Evolutionary conservation across 306 rosid genomes (phyloP), one percentile per base, ranked within the genome.

Genomic region (Prunus salicina): DNA sequence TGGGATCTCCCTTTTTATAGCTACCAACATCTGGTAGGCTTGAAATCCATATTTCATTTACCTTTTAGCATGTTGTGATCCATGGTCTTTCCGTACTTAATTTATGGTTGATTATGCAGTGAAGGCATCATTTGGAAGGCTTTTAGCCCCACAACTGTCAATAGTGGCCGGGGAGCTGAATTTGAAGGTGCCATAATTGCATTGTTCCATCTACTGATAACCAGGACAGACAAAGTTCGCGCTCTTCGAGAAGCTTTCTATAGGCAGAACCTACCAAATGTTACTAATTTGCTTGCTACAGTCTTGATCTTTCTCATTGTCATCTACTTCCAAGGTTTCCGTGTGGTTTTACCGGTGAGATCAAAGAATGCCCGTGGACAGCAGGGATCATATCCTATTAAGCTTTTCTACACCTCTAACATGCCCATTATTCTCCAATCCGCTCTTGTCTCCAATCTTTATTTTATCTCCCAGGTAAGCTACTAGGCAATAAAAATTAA

Each of bases 361-460:
- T 93, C 98, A 76, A 93, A 89, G 93, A 93, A 88, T 86, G 92
- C 97, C 45, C 97, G 92, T 64, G 97, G 98, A 19, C 98, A 93
- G 82, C 93, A 91, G 85, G 97, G 97, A 72, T 91, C 98, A 12
- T 93, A 93, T 72, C 98, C 98, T 27, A 93, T 93, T 82, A 93
- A 93, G 79, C 91, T 91, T 65, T 93, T 93, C 79, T 93, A 93
- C 82, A 91, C 98, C 81, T 93, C 96, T 75, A 93, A 93, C 86
- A 93, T 93, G 98, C 98, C 98, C 75, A 93, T 93, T 55, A 93
- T 93, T 87, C 96, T 93, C 28, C 98, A 93, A 71, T 91, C 98
- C 74, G 98, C 98, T 11, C 97, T 93, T 30, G 97, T 91, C 27
- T 80, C 97, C 75, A 93, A 90, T 57, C 93, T 93, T 49, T 93